phyloP scores from a whole-genome alignment of 1,284 basidiomycete species.

The Exobasidium cylindrosporum region DNA sequence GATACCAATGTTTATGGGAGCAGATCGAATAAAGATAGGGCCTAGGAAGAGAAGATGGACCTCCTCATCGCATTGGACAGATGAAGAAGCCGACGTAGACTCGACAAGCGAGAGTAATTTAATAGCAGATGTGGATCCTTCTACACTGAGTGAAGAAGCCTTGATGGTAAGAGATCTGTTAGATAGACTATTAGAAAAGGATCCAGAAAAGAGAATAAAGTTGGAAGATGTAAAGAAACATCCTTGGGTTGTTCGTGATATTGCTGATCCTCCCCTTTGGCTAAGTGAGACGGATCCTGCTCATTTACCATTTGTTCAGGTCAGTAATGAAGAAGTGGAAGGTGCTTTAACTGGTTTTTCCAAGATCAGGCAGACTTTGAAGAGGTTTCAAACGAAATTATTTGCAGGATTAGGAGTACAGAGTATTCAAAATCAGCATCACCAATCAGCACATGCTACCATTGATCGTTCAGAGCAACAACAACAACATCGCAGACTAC shows the following conservation, averaged over 20 bases:
- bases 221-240: slow-evolving; percentile 76
- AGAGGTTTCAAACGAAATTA: slow-evolving; percentile 40
- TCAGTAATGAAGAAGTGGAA: slow-evolving; percentile 76
- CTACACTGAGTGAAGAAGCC: slow-evolving; percentile 33
- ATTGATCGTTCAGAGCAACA: background rate
- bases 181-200: slow-evolving; percentile 76
- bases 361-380: slow-evolving; percentile 44
- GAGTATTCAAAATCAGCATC: too few species aligned
- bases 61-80: slow-evolving; percentile 30
- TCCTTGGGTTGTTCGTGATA: slow-evolving; percentile 76
- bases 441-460: too few species aligned
- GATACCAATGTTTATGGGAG: slow-evolving; percentile 71
- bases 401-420: slow-evolving; percentile 25
- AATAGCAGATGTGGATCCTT: slow-evolving; percentile 10
- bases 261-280: slow-evolving; percentile 74
- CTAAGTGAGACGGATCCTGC: slow-evolving; percentile 70
- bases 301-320: slow-evolving; percentile 64
- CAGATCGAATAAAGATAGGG: slow-evolving; percentile 61
- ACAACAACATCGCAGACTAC: too few species aligned
- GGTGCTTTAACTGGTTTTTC: slow-evolving; percentile 61
- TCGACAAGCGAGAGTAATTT: slow-evolving; percentile 15
- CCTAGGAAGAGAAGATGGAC: slow-evolving; percentile 39
- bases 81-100: slow-evolving; percentile 32
- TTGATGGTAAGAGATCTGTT: slow-evolving; percentile 67
- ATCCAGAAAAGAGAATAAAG: slow-evolving; percentile 72